Evolutionary conservation across 2,329 filamentous ascomycete genomes (phyloP), one percentile per base, ranked within the genome.

Genomic region (Monosporascus sp.): DNA sequence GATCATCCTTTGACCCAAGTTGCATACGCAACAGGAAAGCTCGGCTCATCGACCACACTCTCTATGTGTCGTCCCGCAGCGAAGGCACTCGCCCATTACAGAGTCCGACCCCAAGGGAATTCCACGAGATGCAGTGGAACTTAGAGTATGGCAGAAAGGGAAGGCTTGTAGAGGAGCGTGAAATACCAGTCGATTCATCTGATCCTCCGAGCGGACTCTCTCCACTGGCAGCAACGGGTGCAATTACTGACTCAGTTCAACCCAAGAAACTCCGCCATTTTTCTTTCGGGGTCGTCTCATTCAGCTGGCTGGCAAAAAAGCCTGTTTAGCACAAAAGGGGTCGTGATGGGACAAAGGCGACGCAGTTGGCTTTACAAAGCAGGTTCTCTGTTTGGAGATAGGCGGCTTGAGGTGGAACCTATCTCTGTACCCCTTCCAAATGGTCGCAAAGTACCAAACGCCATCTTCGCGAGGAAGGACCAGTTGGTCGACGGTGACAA

Each of bases 391-490:
- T 55, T 56, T 28, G 58, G 51, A 48, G 61, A 66, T 45, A 60
- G 57, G 43, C 49, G 51, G 31, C n/a, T 52, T 22, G 50, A 40
- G 4, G 44, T 54, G 22, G 58, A 54, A 22, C 17, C 44, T 1
- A 22, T 54, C 14, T 55, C 58, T 11, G 55, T 68, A 11, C 65
- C 69, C 37, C 64, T 70, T 44, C 69, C 71, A 5, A 61, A 63
- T n/a, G 70, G 68, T 7, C 66, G 63, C 47, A 60, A 70, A 20
- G 68, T 76, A 44, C 74, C 74, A 3, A 73, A 77, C 53, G 72
- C 72, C 14, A 73, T 72, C 46, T 77, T 77, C 56, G 74, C 73
- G 6, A 65, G 74, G 51, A 77, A 77, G 51, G 69, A 71, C 52
- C 65, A 65, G 5, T 55, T 77, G 15, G 64, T 74, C 35, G 65